Evolutionary conservation across 2,329 filamentous ascomycete genomes (phyloP), one percentile per base, ranked within the genome.

Genomic region (Pseudopithomyces maydicus): DNA sequence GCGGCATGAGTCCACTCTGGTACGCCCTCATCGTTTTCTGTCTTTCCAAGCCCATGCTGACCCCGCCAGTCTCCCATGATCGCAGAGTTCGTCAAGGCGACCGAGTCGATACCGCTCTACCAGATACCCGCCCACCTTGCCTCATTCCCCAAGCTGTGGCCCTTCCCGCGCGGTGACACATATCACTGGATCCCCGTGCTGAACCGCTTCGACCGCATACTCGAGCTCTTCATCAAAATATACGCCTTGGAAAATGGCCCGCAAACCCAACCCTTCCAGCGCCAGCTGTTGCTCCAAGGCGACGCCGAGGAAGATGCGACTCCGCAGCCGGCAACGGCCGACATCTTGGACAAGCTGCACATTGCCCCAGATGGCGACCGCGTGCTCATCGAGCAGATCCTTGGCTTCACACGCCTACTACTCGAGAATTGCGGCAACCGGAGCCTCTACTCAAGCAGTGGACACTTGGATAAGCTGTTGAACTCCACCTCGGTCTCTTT

Each of bases 151-250:
- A 88, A 88, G 63, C 84, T 89, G 84, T 99, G 95, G 95, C 92
- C 93, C 2, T 96, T 98, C 71, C 94, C 94, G 38, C 87, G 94
- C 74, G 96, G 95, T 58, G 95, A 99, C 75, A 82, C 98, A 29
- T 98, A 98, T 74, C 94, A 99, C 81, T 99, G 96, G 96, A 97
- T 99, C 65, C 89, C 91, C 26, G 84, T 97, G 22, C 80, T 99
- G 58, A 96, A 99, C 76, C 89, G 92, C 56, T 98, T 99, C 77
- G 95, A 99, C 77, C 86, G 85, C 70, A 88, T 98, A 62, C 81
- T 99, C 39, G 91, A 96, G 67, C 82, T 86, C 38, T 92, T 96
- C 74, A 92, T 88, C 75, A 83, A 85, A 55, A 88, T 87, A 63
- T 99, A 99, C 79, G 87, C 87, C 59, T 82, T 99, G 54, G 86